Base-by-base conservation (phyloP, 2,329 filamentous ascomycete species). In the Calonectria henricotiae region DNA sequence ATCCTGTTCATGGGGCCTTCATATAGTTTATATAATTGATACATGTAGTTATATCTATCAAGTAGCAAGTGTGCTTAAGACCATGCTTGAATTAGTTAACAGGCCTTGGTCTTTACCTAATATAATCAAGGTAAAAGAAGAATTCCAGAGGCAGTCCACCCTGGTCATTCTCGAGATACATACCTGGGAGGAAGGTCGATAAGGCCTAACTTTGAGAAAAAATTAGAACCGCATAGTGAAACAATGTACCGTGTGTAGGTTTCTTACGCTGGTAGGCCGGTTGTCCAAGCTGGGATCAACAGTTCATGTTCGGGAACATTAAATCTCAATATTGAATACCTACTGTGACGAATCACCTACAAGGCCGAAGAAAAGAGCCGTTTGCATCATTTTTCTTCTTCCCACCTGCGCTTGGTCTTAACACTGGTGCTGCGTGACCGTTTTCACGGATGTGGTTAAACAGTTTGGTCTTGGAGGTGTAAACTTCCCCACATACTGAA, bases 401-500 rank as follows among this genome's bases (percentile, higher is more conserved):
- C 39, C 75, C 73, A 3, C 77, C 69, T 25, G 30, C 20, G 27
- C 35, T 61, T 69, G 55, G 37, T 65, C 68, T 73, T 79, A 74
- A 32, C 30, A 84, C 79, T 3, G 85, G 84, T 35, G 90, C 88
- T 6, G 91, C 92, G 83, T 96, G 93, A 11, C 84, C 84, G 20
- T 89, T 82, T 11, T 91, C 88, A 71, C 90, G 89, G 68, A 96
- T 86, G 80, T 97, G 94, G 63, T 88, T 85, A 79, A 96, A 96
- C 20, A 97, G 82, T 74, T 90, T 91, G 6, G 89, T 92, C 74
- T 90, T 92, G 1, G 92, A 94, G 0, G 89, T 73, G 67, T 89
- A 90, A 1, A 69, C 72, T 68, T 83, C 81, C 3, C 82, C 78
- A 74, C 88, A 90, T 17, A 84, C 80, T 30, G 81, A 77, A 74